These are phyloP conservation scores for Blastomyces parvus DNA, from an alignment of 2,329 filamentous ascomycete species.

Conservation along the genomic window DNA sequence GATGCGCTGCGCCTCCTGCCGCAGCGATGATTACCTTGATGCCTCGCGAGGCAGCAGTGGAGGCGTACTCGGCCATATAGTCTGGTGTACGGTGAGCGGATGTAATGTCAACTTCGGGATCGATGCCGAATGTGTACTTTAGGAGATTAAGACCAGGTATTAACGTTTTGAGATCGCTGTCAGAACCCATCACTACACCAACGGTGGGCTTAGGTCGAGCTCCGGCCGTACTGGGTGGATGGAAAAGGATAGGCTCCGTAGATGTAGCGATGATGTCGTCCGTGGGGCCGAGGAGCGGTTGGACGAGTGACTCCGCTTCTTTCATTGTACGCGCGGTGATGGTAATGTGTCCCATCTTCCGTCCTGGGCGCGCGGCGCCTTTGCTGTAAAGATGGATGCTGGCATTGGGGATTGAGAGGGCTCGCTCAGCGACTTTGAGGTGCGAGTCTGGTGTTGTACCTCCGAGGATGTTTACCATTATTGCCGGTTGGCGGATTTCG, in stretches of 20 bases:
- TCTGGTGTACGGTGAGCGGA: conserved; percentile 58
- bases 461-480: conserved; percentile 49
- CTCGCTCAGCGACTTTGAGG: conserved; percentile 49
- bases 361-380: conserved; percentile 66
- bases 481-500: conserved; percentile 38
- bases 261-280: conserved; percentile 70
- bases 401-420: conserved; percentile 49
- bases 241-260: conserved; percentile 12
- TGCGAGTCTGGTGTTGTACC: conserved; percentile 52
- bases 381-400: conserved; percentile 88
- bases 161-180: conserved; percentile 38
- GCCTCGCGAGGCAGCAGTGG: conserved; percentile 52
- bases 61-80: conserved; percentile 59
- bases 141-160: conserved; percentile 38
- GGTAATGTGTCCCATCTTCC: conserved; percentile 94
- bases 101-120: conserved; percentile 39
- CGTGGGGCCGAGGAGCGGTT: conserved; percentile 60
- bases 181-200: conserved; percentile 42
- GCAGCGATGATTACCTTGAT: conserved; percentile 68
- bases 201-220: conserved; percentile 25
- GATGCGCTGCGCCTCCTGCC: conserved; percentile 62
- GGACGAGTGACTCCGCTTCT: conserved; percentile 57
- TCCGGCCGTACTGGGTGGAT: conserved; percentile 22
- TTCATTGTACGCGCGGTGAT: conserved; percentile 60
- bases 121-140: conserved; percentile 35